Conservation (phyloP, 1,139 yeast species). For the Lodderomyces elongisporus region DNA sequence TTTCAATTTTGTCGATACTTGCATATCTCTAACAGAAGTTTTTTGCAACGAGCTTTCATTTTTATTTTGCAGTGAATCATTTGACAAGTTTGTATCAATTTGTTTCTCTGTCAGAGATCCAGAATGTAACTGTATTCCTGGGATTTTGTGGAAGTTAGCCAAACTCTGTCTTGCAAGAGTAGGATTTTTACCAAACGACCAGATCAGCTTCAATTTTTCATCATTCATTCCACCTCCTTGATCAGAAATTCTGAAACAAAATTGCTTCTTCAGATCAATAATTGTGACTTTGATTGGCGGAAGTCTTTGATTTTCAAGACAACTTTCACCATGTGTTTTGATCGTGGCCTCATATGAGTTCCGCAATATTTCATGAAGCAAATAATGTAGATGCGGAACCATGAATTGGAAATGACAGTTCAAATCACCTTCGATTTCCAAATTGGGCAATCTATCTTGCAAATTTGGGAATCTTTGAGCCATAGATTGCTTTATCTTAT, state of each 20-base stretch:
- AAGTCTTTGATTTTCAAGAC: constrained; percentile 29
- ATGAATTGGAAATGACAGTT: constrained; percentile 72
- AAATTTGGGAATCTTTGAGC: constrained; percentile 49
- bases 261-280: constrained; percentile 59
- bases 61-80: constrained; percentile 32
- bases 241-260: constrained; percentile 76
- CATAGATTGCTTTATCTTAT: constrained; percentile 40
- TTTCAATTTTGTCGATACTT: constrained; percentile 18
- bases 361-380: constrained; percentile 80
- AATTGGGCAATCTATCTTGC: constrained; percentile 63
- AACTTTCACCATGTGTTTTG: constrained; percentile 22
- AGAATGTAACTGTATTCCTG: constrained; percentile 48
- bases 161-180: constrained; percentile 52
- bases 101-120: background rate
- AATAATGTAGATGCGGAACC: constrained; percentile 79
- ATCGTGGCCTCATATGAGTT: constrained; percentile 82
- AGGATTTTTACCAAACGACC: constrained; percentile 80
- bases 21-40: constrained; percentile 6
- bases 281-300: constrained; percentile 74
- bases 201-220: constrained; percentile 54
- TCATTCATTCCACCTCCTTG: constrained; percentile 81
- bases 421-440: constrained; percentile 64
- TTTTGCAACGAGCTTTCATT: constrained; percentile 22
- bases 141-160: constrained; percentile 61
- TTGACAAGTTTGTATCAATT: too few species aligned